These are phyloP conservation scores for Suillus fuscotomentosus DNA, from an alignment of 768 basidiomycete genomes.

Conservation along the genomic window DNA sequence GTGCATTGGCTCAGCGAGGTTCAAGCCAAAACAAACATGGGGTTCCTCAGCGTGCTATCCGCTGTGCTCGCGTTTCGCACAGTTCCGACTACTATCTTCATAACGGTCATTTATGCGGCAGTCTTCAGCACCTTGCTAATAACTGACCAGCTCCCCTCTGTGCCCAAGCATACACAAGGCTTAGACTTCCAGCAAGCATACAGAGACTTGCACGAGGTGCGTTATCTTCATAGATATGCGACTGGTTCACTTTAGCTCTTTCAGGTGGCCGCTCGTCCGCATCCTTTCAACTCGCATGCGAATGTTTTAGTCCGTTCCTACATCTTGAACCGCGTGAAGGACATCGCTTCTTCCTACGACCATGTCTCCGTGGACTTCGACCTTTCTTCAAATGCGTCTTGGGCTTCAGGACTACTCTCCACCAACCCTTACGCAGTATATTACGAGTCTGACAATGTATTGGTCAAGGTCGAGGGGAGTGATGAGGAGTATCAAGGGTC, in stretches of 20 bases:
- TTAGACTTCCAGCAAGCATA: constrained; percentile 54
- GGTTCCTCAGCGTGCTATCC: constrained; percentile 21
- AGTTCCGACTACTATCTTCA: constrained; percentile 44
- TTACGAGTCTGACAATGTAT: constrained; percentile 66
- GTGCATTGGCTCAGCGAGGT: background rate
- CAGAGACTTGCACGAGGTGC: constrained; percentile 54
- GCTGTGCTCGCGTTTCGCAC: constrained; percentile 37
- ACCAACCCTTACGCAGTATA: constrained; percentile 36
- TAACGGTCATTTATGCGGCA: constrained; percentile 45
- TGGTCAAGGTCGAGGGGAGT: constrained; percentile 61
- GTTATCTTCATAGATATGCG: constrained; percentile 10
- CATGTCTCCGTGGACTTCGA: constrained; percentile 56
- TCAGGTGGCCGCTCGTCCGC: constrained; percentile 67
- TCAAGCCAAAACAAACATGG: constrained; percentile 17
- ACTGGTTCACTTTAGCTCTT: background rate
- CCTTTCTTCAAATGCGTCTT: constrained; percentile 47
- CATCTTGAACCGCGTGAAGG: constrained; percentile 52
- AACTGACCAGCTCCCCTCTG: constrained; percentile 46
- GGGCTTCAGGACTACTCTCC: constrained; percentile 26
- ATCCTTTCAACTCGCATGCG: constrained; percentile 75
- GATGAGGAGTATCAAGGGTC: constrained; percentile 30
- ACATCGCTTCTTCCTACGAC: constrained; percentile 40
- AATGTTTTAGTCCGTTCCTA: constrained; percentile 68
- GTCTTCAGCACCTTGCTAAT: constrained; percentile 47
- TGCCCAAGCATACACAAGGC: constrained; percentile 44